Percentiles rank a stretch among this genome's conserved stretches.
Evolutionary conservation across 2,329 filamentous ascomycete species (phyloP).

Genomic region (Akanthomyces uredinophilus): DNA sequence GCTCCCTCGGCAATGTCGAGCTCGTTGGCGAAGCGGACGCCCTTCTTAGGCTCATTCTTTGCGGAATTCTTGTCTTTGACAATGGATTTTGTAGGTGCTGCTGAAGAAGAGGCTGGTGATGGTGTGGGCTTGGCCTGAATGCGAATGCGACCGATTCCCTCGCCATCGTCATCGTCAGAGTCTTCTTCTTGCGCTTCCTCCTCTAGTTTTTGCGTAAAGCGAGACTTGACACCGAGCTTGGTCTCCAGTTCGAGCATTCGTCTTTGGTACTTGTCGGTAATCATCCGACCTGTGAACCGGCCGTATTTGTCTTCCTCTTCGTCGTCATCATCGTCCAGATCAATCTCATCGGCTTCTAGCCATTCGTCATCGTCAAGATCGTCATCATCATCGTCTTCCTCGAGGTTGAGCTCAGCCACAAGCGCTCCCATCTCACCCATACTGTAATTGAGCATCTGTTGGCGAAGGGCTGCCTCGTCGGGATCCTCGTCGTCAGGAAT

Average conservation of each 20-base stretch:
- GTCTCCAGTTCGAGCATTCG: constrained; percentile 84
- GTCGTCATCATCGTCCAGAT: constrained; percentile 49
- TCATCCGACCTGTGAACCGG: constrained; percentile 59
- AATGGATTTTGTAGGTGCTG: constrained; percentile 28
- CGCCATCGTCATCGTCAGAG: constrained; percentile 36
- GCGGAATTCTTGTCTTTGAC: constrained; percentile 26
- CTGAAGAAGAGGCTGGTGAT: constrained; percentile 18
- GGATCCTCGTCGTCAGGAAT: constrained; percentile 69
- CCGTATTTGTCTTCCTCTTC: constrained; percentile 75
- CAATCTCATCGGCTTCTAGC: constrained; percentile 47
- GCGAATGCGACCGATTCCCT: constrained; percentile 54
- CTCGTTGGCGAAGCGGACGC: constrained; percentile 71
- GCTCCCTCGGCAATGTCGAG: constrained; percentile 61
- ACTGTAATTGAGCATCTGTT: constrained; percentile 87
- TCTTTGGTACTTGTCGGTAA: constrained; percentile 70
- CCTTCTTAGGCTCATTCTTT: constrained; percentile 49
- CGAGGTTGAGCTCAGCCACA: constrained; percentile 84
- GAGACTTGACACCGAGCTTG: constrained; percentile 58
- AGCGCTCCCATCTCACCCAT: constrained; percentile 85
- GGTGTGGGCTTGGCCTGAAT: constrained; percentile 24
- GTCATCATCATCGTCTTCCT: constrained; percentile 58
- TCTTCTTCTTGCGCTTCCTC: constrained; percentile 38
- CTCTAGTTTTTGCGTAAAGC: constrained; percentile 49
- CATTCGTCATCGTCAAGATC: constrained; percentile 49
- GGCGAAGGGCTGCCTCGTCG: constrained; percentile 74